These are phyloP conservation scores for Raffaelea ambrosiae DNA, from an alignment of 2,329 filamentous ascomycete genomes.

Conservation along the genomic window DNA sequence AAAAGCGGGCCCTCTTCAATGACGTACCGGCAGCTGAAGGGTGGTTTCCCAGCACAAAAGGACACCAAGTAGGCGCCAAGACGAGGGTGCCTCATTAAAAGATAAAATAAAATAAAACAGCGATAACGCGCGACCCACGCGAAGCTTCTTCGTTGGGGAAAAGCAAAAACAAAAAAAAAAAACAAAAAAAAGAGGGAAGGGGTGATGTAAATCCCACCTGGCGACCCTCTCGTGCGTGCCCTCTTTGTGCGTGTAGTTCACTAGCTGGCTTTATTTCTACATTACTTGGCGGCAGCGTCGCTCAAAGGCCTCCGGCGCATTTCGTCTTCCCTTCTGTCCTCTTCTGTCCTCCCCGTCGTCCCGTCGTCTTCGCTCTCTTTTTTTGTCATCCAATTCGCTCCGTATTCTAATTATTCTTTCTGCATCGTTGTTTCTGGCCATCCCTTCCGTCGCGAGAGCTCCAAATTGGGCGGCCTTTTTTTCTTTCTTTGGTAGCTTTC, in stretches of 20 bases:
- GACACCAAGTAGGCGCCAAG: slow-evolving; percentile 5
- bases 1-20: slow-evolving; percentile 3
- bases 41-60: not conserved
- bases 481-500: not conserved
- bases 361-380: no score
- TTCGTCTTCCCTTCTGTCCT: no score
- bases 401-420: no score
- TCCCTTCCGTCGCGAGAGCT: no score
- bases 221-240: no score
- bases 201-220: not conserved
- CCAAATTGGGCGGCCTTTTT: no score
- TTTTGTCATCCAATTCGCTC: no score
- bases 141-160: not conserved
- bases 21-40: slow-evolving; percentile 2
- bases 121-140: slow-evolving; percentile 2
- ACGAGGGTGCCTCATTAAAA: not conserved
- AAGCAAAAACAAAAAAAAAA: not conserved
- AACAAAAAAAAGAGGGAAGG: not conserved
- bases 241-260: not conserved
- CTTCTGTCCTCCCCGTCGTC: no score
- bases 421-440: not conserved
- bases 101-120: not conserved
- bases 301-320: no score
- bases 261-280: not conserved
- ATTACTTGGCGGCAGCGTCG: no score